Conservation (phyloP, 2,329 filamentous ascomycete species). For the Penicillium expansum region DNA sequence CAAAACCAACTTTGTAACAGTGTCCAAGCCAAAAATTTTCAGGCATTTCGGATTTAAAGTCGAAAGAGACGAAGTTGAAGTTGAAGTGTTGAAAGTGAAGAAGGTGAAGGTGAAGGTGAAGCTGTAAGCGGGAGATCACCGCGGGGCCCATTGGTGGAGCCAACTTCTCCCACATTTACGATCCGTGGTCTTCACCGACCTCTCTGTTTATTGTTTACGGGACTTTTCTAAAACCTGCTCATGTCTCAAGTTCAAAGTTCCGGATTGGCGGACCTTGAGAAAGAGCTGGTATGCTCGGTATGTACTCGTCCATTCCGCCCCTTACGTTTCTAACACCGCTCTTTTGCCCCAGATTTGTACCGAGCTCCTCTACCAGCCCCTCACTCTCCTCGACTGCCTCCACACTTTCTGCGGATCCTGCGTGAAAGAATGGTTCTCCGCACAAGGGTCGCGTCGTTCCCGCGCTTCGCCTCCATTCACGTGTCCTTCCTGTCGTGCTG, state of each 20-base stretch:
- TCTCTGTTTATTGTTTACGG: conserved; percentile 3
- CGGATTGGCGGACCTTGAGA: conserved; percentile 70
- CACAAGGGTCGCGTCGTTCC: conserved; percentile 61
- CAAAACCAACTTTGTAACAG: background rate
- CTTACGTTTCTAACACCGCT: conserved; percentile 16
- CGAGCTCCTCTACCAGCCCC: conserved; percentile 85
- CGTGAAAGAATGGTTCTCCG: conserved; percentile 92
- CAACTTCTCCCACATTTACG: conserved; percentile 7
- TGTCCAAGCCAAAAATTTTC: background rate
- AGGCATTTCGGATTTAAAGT: background rate
- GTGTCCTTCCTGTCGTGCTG: conserved; percentile 86
- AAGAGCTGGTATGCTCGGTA: conserved; percentile 93
- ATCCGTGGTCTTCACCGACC: background rate
- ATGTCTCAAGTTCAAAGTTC: conserved; percentile 19
- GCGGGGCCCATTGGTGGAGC: conserved; percentile 2
- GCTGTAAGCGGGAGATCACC: conserved; percentile 9
- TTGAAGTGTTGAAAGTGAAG: background rate
- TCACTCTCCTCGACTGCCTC: conserved; percentile 87
- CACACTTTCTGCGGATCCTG: conserved; percentile 96
- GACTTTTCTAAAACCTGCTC: background rate
- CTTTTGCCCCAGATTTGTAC: conserved; percentile 75
- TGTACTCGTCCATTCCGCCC: conserved; percentile 41
- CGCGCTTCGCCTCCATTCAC: conserved; percentile 63
- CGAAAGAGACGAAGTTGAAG: background rate
- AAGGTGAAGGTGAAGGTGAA: conserved; percentile 7